Conservation (phyloP, 495 filamentous ascomycete species). For the Aspergillus leporis region DNA sequence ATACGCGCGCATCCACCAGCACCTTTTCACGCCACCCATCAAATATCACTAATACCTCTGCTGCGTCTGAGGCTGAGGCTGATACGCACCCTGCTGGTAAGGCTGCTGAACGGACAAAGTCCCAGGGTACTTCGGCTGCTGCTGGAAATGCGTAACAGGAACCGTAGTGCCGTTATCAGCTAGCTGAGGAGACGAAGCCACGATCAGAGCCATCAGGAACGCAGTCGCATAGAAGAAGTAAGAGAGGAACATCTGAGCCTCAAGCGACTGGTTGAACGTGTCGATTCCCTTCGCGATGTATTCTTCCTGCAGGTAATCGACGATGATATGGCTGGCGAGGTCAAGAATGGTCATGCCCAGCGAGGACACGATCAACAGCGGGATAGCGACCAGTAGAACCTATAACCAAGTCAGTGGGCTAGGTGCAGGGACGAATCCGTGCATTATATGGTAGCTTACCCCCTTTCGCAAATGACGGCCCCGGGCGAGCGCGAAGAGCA, state of each 20-base stretch:
- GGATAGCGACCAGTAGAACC: neutral
- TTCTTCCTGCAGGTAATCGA: neutral
- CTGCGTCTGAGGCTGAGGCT: neutral
- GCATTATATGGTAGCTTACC: no score
- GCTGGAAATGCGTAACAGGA: neutral
- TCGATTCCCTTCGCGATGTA: neutral
- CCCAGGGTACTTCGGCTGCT: neutral
- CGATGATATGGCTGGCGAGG: constrained; percentile 4
- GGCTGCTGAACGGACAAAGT: neutral
- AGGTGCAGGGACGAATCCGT: no score
- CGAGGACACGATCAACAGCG: neutral
- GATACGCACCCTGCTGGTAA: neutral
- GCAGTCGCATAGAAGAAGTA: constrained; percentile 13
- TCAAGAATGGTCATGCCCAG: constrained; percentile 3
- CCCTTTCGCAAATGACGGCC: constrained; percentile 10
- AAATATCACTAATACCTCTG: neutral
- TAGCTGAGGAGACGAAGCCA: neutral
- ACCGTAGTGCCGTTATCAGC: neutral
- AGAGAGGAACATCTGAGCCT: constrained; percentile 4
- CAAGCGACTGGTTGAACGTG: neutral
- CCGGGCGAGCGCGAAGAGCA: constrained; percentile 12
- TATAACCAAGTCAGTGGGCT: neutral
- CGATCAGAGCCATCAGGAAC: constrained; percentile 1
- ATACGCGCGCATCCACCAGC: no score
- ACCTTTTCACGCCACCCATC: neutral